Base-by-base conservation (phyloP, 805 yeast genomes). In the Lipomyces starkeyi region DNA sequence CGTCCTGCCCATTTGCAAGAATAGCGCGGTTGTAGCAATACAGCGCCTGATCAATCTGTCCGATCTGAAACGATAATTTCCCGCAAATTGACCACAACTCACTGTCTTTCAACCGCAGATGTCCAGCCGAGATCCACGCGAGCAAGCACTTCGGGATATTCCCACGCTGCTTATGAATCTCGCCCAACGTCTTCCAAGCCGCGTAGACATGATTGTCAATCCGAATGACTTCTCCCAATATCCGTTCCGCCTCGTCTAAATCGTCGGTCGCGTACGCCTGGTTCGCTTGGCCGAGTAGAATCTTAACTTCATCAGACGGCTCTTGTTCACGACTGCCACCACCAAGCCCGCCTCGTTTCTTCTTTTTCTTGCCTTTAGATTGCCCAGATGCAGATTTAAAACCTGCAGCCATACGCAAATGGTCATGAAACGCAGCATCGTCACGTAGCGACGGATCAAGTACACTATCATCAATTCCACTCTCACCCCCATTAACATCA, bases 101-200 rank as follows among this genome's bases (percentile, higher is more conserved):
- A 74, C 87, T 86, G 79, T 93, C 97, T 77, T 87, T 85, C 0
- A 91, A 87, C 71, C 89, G 87, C 14, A 90, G 80, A 75, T 88
- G 90, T 0, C 97, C 93, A 35, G 97, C 95, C 63, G 91, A 74
- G 73, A 90, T 80, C 97, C 97, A 87, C 59, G 90, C 85, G 75
- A 87, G 87, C 76, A 97, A 88, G 76, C 97, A 86, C 75, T 90
- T 89, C 71, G 88, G 86, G 61, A 84, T 78, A 58, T 87, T 82
- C 0, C 92, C 93, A 68, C 87, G 88, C 62, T 85, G 80, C 65
- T 86, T 83, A 71, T 90, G 89, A 59, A 94, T 90, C 74, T 91
- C 97, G 59, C 97, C 98, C 58, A 93, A 79, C 0, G 96, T 90
- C 74, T 90, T 89, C 81, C 93, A 93, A 0, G 97, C 97, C 58